A percentile compares a stretch with the other conserved stretches of the same genome.
Evolutionary conservation across 2,329 filamentous ascomycete species (phyloP).

Genomic region (Passalora sequoiae): DNA sequence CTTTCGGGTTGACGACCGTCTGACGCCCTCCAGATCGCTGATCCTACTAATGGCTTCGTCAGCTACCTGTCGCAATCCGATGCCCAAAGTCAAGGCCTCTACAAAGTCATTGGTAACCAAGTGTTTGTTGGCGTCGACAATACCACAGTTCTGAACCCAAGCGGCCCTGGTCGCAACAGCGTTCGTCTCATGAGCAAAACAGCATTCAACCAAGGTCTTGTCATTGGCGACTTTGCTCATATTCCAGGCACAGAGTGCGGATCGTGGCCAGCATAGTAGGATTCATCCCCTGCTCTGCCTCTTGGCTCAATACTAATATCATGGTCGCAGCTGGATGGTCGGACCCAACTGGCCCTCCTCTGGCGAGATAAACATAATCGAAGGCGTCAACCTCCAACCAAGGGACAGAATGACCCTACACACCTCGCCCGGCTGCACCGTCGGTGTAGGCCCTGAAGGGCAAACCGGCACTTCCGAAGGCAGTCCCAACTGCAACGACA

Average conservation of each 20-base stretch:
- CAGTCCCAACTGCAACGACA: constrained; percentile 66
- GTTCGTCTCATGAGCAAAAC: constrained; percentile 64
- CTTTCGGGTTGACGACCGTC: too few relatives aligned
- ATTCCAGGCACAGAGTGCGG: constrained; percentile 68
- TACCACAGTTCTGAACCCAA: constrained; percentile 31
- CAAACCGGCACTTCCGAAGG: constrained; percentile 39
- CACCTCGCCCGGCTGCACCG: constrained; percentile 29
- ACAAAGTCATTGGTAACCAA: constrained; percentile 19
- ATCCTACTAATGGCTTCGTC: constrained; percentile 72
- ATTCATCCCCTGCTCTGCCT: neutral
- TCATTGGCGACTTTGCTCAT: constrained; percentile 65
- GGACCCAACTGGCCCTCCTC: constrained; percentile 49
- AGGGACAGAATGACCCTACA: constrained; percentile 33
- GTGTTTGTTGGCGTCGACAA: constrained; percentile 30
- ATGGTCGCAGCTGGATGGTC: constrained; percentile 29
- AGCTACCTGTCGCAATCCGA: constrained; percentile 56
- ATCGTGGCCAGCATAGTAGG: constrained; percentile 46
- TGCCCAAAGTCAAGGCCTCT: constrained; percentile 40
- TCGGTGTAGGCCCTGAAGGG: constrained; percentile 13
- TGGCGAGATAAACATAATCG: constrained; percentile 38
- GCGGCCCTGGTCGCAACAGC: constrained; percentile 57
- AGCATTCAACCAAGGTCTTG: constrained; percentile 59
- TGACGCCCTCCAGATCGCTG: constrained; percentile 37
- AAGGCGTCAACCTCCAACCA: constrained; percentile 32
- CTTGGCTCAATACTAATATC: constrained; percentile 17